Evolutionary conservation across 2,329 filamentous ascomycete species (phyloP).

Genomic region (Curvularia verruculosa): DNA sequence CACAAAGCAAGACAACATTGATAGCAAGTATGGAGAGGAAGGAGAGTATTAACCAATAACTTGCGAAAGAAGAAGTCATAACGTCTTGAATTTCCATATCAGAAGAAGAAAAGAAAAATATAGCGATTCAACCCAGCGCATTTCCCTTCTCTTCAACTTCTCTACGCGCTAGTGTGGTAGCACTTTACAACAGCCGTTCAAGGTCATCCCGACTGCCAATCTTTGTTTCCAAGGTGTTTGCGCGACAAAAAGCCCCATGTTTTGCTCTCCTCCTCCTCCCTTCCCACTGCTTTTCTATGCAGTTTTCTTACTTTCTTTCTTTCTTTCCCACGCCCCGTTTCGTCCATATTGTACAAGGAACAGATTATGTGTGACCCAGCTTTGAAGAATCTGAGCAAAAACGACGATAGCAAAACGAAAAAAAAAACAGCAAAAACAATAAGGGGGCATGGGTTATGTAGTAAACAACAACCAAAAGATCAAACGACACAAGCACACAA

Average conservation of each 20-base stretch:
- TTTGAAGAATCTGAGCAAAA: background rate
- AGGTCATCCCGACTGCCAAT: background rate
- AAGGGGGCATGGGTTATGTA: background rate
- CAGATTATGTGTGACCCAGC: conserved; percentile 32
- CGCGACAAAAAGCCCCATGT: background rate
- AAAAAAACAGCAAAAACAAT: background rate
- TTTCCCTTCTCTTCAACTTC: background rate
- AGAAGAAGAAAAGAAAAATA: conserved; percentile 9
- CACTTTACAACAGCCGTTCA: conserved; percentile 3
- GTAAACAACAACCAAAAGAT: background rate
- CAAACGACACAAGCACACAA: background rate
- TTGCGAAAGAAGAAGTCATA: conserved; percentile 32
- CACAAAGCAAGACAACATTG: background rate
- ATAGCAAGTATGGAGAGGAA: background rate
- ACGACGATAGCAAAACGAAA: background rate
- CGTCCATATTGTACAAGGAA: conserved; percentile 38
- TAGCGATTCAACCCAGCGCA: background rate
- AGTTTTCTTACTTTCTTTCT: background rate
- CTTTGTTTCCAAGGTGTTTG: background rate
- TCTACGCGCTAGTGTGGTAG: conserved; percentile 1
- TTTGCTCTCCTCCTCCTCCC: background rate
- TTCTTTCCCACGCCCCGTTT: background rate
- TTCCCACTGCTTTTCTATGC: background rate
- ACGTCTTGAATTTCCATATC: conserved; percentile 41
- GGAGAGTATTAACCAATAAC: background rate